Percentiles rank a stretch among this genome's conserved stretches.
Evolutionary conservation across 768 basidiomycete genomes (phyloP).

Genomic region (Psilocybe tampanensis): DNA sequence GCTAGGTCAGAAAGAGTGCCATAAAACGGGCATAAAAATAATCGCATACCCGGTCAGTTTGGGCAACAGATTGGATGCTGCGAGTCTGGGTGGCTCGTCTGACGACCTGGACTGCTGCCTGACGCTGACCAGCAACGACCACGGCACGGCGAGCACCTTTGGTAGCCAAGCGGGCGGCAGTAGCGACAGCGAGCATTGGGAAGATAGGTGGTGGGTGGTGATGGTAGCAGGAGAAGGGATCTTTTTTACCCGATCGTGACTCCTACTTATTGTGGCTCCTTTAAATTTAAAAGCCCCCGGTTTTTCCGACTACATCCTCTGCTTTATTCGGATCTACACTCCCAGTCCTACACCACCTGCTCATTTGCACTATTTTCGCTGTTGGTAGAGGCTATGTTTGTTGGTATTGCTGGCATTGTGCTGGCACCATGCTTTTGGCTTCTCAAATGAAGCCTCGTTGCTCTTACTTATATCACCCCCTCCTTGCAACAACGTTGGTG

Average conservation of each 20-base stretch:
- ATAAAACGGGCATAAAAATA: conserved; percentile 1
- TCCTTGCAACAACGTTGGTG: background rate
- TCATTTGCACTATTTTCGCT: conserved; percentile 31
- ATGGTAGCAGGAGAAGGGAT: conserved; percentile 14
- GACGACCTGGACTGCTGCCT: conserved; percentile 43
- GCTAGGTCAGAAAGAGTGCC: background rate
- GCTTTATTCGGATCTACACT: conserved; percentile 17
- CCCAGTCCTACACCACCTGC: background rate
- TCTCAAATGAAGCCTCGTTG: background rate
- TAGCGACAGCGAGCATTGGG: conserved; percentile 38
- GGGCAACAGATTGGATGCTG: conserved; percentile 62
- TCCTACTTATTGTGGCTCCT: conserved; percentile 11
- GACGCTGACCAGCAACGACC: conserved; percentile 50
- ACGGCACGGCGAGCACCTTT: conserved; percentile 47
- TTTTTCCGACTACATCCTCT: conserved; percentile 17
- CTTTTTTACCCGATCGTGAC: conserved; percentile 27
- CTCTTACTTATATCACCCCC: background rate
- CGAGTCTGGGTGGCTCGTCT: conserved; percentile 37
- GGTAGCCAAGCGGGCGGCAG: conserved; percentile 35
- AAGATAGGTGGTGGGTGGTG: conserved; percentile 8
- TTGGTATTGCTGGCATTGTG: background rate
- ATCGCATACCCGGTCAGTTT: conserved; percentile 69
- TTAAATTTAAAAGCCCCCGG: conserved; percentile 14
- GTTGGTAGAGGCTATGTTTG: conserved; percentile 22
- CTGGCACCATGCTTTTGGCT: too few relatives aligned